Evolutionary conservation across 805 yeast species (phyloP).

Genomic region (Candida ficus): DNA sequence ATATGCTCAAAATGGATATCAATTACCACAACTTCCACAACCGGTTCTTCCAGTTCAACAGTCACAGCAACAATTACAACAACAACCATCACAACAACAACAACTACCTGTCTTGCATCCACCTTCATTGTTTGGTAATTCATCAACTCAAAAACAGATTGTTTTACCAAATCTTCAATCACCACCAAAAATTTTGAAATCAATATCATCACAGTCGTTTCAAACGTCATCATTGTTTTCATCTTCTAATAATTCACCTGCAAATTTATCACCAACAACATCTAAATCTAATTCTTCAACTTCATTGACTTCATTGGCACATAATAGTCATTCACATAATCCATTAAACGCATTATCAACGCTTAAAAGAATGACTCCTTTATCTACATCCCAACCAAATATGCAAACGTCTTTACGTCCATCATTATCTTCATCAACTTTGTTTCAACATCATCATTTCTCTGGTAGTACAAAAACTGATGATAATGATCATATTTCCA

Average conservation of each 20-base stretch:
- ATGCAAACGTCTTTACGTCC: conserved; percentile 13
- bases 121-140: conserved; percentile 15
- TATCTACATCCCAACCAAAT: conserved; percentile 14
- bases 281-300: conserved; percentile 26
- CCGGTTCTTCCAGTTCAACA: conserved; percentile 1
- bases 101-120: conserved; percentile 5
- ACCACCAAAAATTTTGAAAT: conserved; percentile 26
- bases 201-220: conserved; percentile 21
- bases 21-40: conserved; percentile 1
- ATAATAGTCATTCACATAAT: conserved; percentile 5
- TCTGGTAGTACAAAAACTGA: conserved; percentile 13
- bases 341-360: conserved; percentile 22
- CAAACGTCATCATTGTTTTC: conserved; percentile 24
- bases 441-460: conserved; percentile 17
- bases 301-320: conserved; percentile 19
- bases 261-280: conserved; percentile 21
- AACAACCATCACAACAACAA: conserved; percentile 8
- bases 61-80: conserved; percentile 10
- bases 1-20: not conserved
- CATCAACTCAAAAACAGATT: conserved; percentile 14
- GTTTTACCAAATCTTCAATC: conserved; percentile 24
- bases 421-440: conserved; percentile 24
- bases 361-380: conserved; percentile 37
- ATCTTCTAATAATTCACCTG: conserved; percentile 20
- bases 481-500: conserved; percentile 24